Evolutionary conservation across 176 grass and related monocot species (phyloP).

Genomic region (sorghum (Sorghum bicolor)): Sorghum_bicolor_NCBIv3 NC_012875.2:57766001-57766500

Average conservation of each 20-base stretch:
- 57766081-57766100: conserved; percentile 84
- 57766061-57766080: conserved; percentile 80
- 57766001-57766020: conserved; percentile 88
- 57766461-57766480: conserved; percentile 68
- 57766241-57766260: conserved; percentile 68
- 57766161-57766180: conserved; percentile 63
- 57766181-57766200: conserved; percentile 83
- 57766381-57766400: conserved; percentile 74
- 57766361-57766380: conserved; percentile 80
- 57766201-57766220: conserved; percentile 79
- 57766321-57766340: conserved; percentile 82
- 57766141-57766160: conserved; percentile 37
- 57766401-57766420: conserved; percentile 72
- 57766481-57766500: conserved; percentile 78
- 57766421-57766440: conserved; percentile 85
- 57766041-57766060: conserved; percentile 82
- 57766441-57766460: conserved; percentile 84
- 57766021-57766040: conserved; percentile 80
- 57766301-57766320: conserved; percentile 59
- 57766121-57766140: conserved; percentile 90
- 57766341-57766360: conserved; percentile 85
- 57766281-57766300: conserved; percentile 83
- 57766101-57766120: conserved; percentile 88
- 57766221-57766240: conserved; percentile 72
- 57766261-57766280: conserved; percentile 77